Conservation (phyloP, 2,329 filamentous ascomycete genomes). For the Cordyceps tenuipes region DNA sequence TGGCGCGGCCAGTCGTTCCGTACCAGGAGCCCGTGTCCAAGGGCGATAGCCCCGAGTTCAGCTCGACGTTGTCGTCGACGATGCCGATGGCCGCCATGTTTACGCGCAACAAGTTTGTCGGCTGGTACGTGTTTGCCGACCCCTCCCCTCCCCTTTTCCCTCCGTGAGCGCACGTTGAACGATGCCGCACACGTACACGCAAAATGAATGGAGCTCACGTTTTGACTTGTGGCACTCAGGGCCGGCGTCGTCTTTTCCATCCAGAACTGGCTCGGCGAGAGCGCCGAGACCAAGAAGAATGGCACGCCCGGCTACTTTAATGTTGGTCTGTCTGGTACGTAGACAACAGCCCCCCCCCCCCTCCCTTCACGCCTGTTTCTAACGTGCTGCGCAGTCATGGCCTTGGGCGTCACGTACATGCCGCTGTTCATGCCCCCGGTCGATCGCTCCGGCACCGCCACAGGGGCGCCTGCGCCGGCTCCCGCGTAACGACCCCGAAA, state of each 20-base stretch:
- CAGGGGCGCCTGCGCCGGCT: neutral
- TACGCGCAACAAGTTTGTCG: constrained; percentile 74
- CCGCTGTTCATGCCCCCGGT: constrained; percentile 41
- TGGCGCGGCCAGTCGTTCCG: constrained; percentile 60
- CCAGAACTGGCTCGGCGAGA: constrained; percentile 71
- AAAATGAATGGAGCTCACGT: neutral
- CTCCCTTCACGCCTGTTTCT: constrained; percentile 10
- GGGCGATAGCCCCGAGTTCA: constrained; percentile 58
- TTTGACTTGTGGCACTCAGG: constrained; percentile 34
- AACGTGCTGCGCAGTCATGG: constrained; percentile 37
- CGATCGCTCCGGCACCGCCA: constrained; percentile 13
- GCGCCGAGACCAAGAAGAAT: constrained; percentile 55
- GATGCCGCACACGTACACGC: neutral
- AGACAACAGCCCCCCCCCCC: no score
- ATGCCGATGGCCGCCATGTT: constrained; percentile 96
- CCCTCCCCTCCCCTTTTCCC: neutral
- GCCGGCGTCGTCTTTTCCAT: constrained; percentile 65
- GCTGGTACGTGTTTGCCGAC: constrained; percentile 40
- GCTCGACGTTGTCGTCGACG: constrained; percentile 64
- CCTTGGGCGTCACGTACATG: constrained; percentile 45
- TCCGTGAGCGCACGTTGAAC: neutral
- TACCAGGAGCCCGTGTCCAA: constrained; percentile 69
- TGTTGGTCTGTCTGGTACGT: constrained; percentile 70
- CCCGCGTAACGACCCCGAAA: neutral
- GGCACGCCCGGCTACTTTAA: constrained; percentile 63